These are phyloP conservation scores for Colletotrichum liriopes DNA, from an alignment of 2,329 filamentous ascomycete genomes.

Conservation along the genomic window DNA sequence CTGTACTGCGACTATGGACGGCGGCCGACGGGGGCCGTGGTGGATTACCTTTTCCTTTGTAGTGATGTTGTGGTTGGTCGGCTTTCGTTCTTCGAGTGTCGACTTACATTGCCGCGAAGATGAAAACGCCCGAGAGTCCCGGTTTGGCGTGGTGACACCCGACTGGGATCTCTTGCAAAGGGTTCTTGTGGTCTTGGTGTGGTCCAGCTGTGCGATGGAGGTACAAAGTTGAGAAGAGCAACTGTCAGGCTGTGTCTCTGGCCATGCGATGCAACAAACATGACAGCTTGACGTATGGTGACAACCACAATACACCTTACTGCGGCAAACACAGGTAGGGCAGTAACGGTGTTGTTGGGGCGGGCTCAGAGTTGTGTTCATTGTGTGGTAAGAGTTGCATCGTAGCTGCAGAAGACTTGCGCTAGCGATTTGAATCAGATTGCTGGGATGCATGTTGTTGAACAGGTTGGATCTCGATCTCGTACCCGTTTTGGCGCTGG, in stretches of 20 bases:
- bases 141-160: neutral
- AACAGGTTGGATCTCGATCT: neutral
- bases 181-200: neutral
- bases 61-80: constrained; percentile 3
- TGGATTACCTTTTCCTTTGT: neutral
- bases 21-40: neutral
- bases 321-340: neutral
- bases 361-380: neutral
- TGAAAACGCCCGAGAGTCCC: neutral
- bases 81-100: neutral
- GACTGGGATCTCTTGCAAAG: neutral
- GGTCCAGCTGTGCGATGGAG: neutral
- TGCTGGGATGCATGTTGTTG: constrained; percentile 3
- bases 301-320: neutral
- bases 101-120: neutral
- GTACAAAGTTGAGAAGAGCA: neutral
- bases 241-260: neutral
- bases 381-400: neutral
- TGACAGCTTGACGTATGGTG: neutral
- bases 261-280: neutral
- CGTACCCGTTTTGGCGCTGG: neutral
- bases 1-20: neutral
- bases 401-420: neutral
- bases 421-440: neutral
- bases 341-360: neutral